Conservation (phyloP, 2,329 filamentous ascomycete species). For the Xylariaceae sp. region DNA sequence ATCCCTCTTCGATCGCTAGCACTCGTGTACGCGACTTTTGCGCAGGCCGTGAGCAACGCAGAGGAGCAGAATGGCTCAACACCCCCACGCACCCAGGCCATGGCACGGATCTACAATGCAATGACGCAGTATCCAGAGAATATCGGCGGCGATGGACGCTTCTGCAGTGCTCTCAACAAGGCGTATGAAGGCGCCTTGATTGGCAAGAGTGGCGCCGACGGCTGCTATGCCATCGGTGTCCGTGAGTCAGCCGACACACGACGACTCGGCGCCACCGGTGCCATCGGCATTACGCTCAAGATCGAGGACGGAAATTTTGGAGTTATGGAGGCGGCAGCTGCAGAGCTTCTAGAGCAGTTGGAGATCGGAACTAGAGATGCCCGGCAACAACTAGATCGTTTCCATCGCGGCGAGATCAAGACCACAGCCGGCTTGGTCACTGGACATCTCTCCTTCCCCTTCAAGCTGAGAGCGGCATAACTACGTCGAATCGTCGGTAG, state of each 20-base stretch:
- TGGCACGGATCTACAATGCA: conserved; percentile 1
- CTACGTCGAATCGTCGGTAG: no score
- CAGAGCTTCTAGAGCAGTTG: not conserved
- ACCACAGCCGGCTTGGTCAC: not conserved
- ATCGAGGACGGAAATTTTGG: not conserved
- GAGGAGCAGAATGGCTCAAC: not conserved
- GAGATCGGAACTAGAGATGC: not conserved
- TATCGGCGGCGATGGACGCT: not conserved
- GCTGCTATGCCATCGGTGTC: not conserved
- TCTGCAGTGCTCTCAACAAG: not conserved
- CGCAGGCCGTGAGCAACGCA: not conserved
- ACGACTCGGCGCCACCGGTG: not conserved
- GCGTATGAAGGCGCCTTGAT: not conserved
- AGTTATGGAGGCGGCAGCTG: not conserved
- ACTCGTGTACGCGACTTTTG: not conserved
- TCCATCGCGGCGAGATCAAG: conserved; percentile 1
- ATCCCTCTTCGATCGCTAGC: not conserved
- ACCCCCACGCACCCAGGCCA: not conserved
- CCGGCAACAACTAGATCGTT: not conserved
- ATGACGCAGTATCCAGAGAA: not conserved
- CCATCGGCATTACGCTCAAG: not conserved
- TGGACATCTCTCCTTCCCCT: not conserved
- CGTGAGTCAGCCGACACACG: not conserved
- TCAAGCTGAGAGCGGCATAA: not conserved
- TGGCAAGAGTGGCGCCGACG: not conserved